These are phyloP conservation scores for Microcyclospora pomicola DNA, from an alignment of 2,329 filamentous ascomycete genomes.

Conservation along the genomic window DNA sequence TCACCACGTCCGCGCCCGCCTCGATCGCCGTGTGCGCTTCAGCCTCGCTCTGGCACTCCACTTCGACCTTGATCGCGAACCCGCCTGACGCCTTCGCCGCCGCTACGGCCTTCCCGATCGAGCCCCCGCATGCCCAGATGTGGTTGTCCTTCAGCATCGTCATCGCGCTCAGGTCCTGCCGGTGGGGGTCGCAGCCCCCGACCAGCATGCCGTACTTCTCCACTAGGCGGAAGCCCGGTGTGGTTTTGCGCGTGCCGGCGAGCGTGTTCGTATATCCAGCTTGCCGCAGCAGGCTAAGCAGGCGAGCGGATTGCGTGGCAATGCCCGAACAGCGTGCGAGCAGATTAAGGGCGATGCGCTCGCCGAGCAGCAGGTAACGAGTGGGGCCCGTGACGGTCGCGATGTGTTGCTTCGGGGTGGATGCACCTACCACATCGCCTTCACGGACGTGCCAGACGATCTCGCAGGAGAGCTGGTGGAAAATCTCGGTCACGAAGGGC, in stretches of 20 bases:
- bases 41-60: slow-evolving; percentile 77
- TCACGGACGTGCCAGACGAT: slow-evolving; percentile 79
- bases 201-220: slow-evolving; percentile 98
- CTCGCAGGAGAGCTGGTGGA: slow-evolving; percentile 73
- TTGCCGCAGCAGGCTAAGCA: slow-evolving; percentile 39
- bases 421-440: slow-evolving; percentile 51
- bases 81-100: slow-evolving; percentile 75
- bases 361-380: slow-evolving; percentile 72
- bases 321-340: slow-evolving; percentile 85
- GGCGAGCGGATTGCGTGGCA: slow-evolving; percentile 46
- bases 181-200: slow-evolving; percentile 80
- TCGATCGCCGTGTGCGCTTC: slow-evolving; percentile 85
- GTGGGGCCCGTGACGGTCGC: slow-evolving; percentile 80
- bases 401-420: slow-evolving; percentile 46
- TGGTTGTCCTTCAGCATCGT: slow-evolving; percentile 99
- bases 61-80: slow-evolving; percentile 88
- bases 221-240: slow-evolving; percentile 83
- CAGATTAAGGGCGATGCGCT: slow-evolving; percentile 83
- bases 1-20: slow-evolving; percentile 87
- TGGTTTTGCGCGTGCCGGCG: slow-evolving; percentile 95
- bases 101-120: slow-evolving; percentile 71
- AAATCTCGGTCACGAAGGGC: slow-evolving; percentile 92
- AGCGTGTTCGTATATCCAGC: slow-evolving; percentile 68
- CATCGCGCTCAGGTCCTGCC: slow-evolving; percentile 81
- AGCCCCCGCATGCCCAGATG: slow-evolving; percentile 71